phyloP scores from a whole-genome alignment of 768 basidiomycete genomes.

The Calocybe cyanea region DNA sequence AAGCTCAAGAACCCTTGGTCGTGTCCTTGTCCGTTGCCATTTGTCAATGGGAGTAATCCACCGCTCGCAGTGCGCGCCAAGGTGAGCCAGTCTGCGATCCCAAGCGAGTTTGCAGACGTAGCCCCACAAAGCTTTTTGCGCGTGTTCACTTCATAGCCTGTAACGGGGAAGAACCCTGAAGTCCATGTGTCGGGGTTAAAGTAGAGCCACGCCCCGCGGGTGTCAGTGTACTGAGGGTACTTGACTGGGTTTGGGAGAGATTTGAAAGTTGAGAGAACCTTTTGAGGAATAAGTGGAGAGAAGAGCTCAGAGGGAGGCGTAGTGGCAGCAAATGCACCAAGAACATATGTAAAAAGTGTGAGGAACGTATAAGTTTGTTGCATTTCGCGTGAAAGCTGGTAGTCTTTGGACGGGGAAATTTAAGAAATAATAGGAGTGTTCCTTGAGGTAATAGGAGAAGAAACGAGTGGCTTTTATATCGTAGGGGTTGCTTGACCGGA shows the following conservation, averaged over 20 bases:
- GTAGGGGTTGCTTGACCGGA: conserved; percentile 15
- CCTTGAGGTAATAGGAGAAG: background rate
- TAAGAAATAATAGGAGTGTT: background rate
- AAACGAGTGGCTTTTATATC: no score
- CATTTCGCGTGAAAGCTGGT: no score
- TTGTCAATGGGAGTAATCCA: conserved; percentile 47
- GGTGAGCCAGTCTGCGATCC: conserved; percentile 51
- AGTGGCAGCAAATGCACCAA: conserved; percentile 16
- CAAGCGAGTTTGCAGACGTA: conserved; percentile 31
- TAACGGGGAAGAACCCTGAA: conserved; percentile 63
- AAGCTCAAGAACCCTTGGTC: conserved; percentile 73
- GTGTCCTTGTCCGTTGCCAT: conserved; percentile 49
- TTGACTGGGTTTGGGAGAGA: conserved; percentile 35
- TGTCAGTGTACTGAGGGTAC: conserved; percentile 46
- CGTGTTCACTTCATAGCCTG: conserved; percentile 55
- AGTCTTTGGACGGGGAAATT: background rate
- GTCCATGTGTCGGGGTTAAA: conserved; percentile 62
- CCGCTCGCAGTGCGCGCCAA: conserved; percentile 50
- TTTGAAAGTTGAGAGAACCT: conserved; percentile 53
- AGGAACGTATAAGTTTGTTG: conserved; percentile 6
- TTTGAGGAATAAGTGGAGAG: conserved; percentile 54
- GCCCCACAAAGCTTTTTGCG: conserved; percentile 46
- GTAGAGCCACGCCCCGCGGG: conserved; percentile 46
- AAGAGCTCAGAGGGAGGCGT: conserved; percentile 47
- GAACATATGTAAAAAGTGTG: conserved; percentile 10